Percentiles rank a stretch among this genome's conserved stretches.
Evolutionary conservation across 2,329 filamentous ascomycete genomes (phyloP).

Genomic region (Pseudohalonectria lignicola): DNA sequence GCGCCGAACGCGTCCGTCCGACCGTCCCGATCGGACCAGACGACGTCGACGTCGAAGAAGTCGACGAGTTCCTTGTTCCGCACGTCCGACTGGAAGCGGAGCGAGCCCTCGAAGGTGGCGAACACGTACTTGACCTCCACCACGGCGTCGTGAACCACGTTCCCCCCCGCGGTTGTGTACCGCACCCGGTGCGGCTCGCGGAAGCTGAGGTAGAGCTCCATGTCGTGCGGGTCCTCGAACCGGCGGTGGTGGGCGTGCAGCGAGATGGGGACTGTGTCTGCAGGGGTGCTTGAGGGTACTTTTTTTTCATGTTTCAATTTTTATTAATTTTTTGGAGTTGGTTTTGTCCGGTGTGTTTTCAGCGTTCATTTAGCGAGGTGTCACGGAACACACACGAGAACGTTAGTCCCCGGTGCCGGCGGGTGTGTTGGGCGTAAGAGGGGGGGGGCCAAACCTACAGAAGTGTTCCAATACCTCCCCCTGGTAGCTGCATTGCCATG

Average conservation of each 20-base stretch:
- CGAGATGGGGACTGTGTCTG: constrained; percentile 35
- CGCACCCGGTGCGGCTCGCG: constrained; percentile 34
- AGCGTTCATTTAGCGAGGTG: background rate
- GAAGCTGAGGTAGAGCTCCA: constrained; percentile 37
- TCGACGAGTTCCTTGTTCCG: constrained; percentile 34
- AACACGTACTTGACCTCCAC: constrained; percentile 40
- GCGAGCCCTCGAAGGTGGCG: constrained; percentile 32
- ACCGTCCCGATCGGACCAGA: constrained; percentile 38
- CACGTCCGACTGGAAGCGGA: constrained; percentile 37
- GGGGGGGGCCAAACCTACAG: constrained; percentile 23
- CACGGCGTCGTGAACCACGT: constrained; percentile 35
- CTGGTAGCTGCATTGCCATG: constrained; percentile 42
- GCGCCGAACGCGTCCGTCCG: constrained; percentile 38
- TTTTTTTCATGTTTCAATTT: too few relatives aligned
- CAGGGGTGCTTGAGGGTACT: constrained; percentile 34
- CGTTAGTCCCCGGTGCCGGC: too few relatives aligned
- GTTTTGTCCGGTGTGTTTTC: too few relatives aligned
- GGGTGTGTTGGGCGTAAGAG: too few relatives aligned
- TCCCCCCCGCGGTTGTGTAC: constrained; percentile 33
- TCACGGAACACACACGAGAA: background rate
- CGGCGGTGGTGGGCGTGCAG: constrained; percentile 38
- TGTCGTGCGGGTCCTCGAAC: constrained; percentile 35
- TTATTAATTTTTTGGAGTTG: too few relatives aligned
- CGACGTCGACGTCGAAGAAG: constrained; percentile 40
- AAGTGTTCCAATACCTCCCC: constrained; percentile 40